Evolutionary conservation across 2,329 filamentous ascomycete species (phyloP).

Genomic region (Aureobasidium sp.): DNA sequence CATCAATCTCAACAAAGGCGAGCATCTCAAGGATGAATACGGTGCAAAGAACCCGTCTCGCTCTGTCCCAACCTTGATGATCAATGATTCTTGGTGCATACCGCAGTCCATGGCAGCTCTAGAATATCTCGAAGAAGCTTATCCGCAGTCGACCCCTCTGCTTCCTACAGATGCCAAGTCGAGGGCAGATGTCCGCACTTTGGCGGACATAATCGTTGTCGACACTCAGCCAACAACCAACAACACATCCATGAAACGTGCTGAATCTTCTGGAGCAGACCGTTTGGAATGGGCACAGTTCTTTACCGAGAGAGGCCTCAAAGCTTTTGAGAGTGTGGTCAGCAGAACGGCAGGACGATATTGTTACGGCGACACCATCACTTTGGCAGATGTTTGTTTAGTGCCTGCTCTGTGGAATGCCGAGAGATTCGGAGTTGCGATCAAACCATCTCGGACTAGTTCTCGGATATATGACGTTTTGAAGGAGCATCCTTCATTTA

Average conservation of each 20-base stretch:
- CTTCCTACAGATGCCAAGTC: conserved; percentile 39
- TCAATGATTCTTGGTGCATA: conserved; percentile 25
- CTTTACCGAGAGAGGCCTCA: conserved; percentile 47
- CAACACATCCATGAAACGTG: conserved; percentile 44
- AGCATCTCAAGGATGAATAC: conserved; percentile 44
- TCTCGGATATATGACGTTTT: conserved; percentile 40
- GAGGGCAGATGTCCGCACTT: conserved; percentile 47
- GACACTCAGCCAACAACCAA: conserved; percentile 58
- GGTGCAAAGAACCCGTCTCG: conserved; percentile 46
- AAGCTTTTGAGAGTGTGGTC: conserved; percentile 47
- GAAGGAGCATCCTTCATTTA: conserved; percentile 44
- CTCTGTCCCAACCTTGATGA: conserved; percentile 47
- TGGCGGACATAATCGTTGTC: conserved; percentile 48
- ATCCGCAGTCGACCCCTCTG: conserved; percentile 35
- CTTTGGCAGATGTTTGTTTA: conserved; percentile 52
- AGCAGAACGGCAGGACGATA: conserved; percentile 40
- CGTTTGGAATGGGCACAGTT: conserved; percentile 46
- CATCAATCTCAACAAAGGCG: conserved; percentile 49
- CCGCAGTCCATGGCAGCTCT: conserved; percentile 52
- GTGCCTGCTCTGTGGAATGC: conserved; percentile 54
- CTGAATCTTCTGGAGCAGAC: conserved; percentile 39
- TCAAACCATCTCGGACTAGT: conserved; percentile 44
- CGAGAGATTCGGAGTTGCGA: conserved; percentile 47
- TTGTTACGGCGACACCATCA: conserved; percentile 50
- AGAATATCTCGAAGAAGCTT: conserved; percentile 54